A percentile compares a stretch with the other conserved stretches of the same genome.
These are phyloP conservation scores for Puya raimondii DNA, from an alignment of 176 grass and related monocot species.

Conservation along the genomic window DNA sequence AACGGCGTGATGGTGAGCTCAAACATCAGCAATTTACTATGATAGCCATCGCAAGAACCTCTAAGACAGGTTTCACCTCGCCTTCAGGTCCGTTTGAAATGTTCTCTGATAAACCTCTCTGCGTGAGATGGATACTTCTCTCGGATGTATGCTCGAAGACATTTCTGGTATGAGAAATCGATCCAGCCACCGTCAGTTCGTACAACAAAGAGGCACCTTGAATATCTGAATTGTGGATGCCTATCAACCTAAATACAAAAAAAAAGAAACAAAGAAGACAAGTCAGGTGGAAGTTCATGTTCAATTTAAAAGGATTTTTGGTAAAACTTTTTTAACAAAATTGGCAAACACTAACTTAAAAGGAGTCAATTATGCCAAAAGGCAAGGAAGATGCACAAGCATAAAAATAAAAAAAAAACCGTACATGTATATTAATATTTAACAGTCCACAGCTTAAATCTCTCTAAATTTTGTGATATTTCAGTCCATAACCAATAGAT, in stretches of 20 bases:
- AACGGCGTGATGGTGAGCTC: too few relatives aligned
- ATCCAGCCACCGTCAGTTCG: conserved; percentile 51
- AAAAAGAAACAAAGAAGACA: conserved; percentile 6
- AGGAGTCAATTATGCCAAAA: too few relatives aligned
- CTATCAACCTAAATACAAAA: conserved; percentile 46
- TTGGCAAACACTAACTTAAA: neutral
- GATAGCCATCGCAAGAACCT: too few relatives aligned
- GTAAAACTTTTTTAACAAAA: conserved; percentile 11
- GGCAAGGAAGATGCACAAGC: too few relatives aligned
- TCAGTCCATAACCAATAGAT: too few relatives aligned
- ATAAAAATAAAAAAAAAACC: too few relatives aligned
- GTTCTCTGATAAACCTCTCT: conserved; percentile 45
- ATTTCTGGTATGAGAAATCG: conserved; percentile 88
- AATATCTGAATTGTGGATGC: conserved; percentile 47
- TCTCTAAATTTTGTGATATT: too few relatives aligned
- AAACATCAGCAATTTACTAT: too few relatives aligned
- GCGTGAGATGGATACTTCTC: conserved; percentile 66
- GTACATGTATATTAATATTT: too few relatives aligned
- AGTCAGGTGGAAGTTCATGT: conserved; percentile 10
- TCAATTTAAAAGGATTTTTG: conserved; percentile 2
- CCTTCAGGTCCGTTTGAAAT: conserved; percentile 45
- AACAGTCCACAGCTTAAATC: too few relatives aligned
- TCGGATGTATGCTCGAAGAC: conserved; percentile 53
- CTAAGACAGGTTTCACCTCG: neutral
- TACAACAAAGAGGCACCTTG: conserved; percentile 69